Evolutionary conservation across 2,329 filamentous ascomycete genomes (phyloP).

Genomic region (Colletotrichum camelliae): DNA sequence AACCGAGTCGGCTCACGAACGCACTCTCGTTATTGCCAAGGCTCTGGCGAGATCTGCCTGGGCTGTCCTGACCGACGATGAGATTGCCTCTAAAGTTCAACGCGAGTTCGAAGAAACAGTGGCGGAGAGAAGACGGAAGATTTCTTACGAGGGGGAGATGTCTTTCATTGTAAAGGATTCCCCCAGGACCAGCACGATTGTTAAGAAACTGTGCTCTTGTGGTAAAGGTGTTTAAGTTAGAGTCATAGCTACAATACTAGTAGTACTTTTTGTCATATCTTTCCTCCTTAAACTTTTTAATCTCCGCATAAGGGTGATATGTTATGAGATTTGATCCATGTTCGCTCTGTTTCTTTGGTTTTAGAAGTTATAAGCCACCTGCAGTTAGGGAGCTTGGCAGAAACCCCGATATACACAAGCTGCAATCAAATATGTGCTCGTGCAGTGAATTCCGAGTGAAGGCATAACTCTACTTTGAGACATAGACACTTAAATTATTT

Average conservation of each 20-base stretch:
- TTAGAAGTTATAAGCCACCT: background rate
- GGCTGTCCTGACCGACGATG: background rate
- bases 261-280: fast-evolving
- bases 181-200: background rate
- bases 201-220: background rate
- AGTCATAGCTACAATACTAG: background rate
- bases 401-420: background rate
- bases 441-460: background rate
- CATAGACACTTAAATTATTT: background rate
- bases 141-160: background rate
- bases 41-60: background rate
- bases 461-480: background rate
- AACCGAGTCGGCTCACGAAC: background rate
- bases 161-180: background rate
- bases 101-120: background rate
- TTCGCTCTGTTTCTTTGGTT: background rate
- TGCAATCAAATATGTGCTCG: background rate
- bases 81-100: background rate
- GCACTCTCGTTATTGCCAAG: background rate
- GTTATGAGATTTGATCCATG: fast-evolving
- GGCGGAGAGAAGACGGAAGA: background rate
- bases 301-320: background rate
- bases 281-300: fast-evolving
- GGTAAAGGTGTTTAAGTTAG: background rate
- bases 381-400: background rate